phyloP scores from a whole-genome alignment of 805 yeast species.

The Starmerella apis region DNA sequence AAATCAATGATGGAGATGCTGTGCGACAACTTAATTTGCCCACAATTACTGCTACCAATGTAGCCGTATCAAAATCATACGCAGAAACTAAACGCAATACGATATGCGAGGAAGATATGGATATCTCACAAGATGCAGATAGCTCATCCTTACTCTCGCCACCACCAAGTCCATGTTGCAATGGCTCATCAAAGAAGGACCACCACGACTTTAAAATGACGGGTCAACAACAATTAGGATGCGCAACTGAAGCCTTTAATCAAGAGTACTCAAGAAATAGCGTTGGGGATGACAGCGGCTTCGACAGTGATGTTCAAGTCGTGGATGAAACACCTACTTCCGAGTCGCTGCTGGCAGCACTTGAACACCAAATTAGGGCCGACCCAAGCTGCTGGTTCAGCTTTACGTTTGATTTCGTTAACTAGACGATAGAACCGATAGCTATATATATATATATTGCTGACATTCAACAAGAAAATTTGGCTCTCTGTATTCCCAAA shows the following conservation, averaged over 20 bases:
- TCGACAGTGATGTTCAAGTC: neutral
- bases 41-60: too few relatives aligned
- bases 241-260: neutral
- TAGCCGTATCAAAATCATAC: too few relatives aligned
- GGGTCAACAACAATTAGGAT: too few relatives aligned
- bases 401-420: slow-evolving; percentile 11
- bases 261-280: neutral
- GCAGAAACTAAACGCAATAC: neutral
- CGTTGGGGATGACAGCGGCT: neutral
- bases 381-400: slow-evolving; percentile 18
- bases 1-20: neutral
- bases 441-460: too few relatives aligned
- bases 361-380: slow-evolving; percentile 9
- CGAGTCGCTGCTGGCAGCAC: neutral
- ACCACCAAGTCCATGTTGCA: neutral
- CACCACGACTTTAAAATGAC: too few relatives aligned
- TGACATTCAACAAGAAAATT: too few relatives aligned
- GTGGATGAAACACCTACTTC: slow-evolving; percentile 7
- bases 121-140: neutral
- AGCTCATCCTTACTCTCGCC: slow-evolving; percentile 5
- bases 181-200: neutral
- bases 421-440: neutral
- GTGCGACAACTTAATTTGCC: too few relatives aligned
- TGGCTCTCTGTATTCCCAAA: too few relatives aligned
- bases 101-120: neutral